Percentiles rank a stretch among this genome's conserved stretches.
Conservation (phyloP, 1,139 yeast species). For the Taphrina pruni region DNA sequence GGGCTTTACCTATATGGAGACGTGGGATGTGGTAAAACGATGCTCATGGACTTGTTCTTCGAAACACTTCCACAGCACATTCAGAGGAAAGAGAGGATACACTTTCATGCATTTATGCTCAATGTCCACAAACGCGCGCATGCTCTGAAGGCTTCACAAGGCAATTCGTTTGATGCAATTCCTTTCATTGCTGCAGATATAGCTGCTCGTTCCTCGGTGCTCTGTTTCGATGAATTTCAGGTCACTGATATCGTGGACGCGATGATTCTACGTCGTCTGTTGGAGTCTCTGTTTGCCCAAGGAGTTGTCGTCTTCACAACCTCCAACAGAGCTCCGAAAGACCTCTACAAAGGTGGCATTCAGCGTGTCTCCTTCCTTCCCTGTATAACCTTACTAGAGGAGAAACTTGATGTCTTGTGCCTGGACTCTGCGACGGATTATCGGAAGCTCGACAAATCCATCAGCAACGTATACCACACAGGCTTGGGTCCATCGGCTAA, state of each 20-base stretch:
- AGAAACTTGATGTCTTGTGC: constrained; percentile 74
- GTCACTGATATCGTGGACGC: constrained; percentile 99
- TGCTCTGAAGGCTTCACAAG: constrained; percentile 67
- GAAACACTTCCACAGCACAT: constrained; percentile 70
- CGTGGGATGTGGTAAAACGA: constrained; percentile 97
- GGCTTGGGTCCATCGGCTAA: constrained; percentile 68
- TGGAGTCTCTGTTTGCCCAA: constrained; percentile 65
- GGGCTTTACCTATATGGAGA: constrained; percentile 95
- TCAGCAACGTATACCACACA: constrained; percentile 76
- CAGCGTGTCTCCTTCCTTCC: constrained; percentile 92
- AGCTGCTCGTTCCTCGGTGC: constrained; percentile 72
- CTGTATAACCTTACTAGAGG: constrained; percentile 79
- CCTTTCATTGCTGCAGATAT: constrained; percentile 85
- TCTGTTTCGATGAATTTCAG: constrained; percentile 78
- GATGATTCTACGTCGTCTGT: constrained; percentile 82
- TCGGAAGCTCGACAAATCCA: constrained; percentile 82
- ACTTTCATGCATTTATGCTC: constrained; percentile 97
- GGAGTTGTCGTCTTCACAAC: constrained; percentile 92
- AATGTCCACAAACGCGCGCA: constrained; percentile 86
- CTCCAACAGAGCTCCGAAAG: constrained; percentile 93
- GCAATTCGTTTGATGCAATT: constrained; percentile 76
- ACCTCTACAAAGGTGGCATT: constrained; percentile 87
- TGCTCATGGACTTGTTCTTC: constrained; percentile 95
- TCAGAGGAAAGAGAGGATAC: constrained; percentile 67
- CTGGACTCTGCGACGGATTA: constrained; percentile 92